These are phyloP conservation scores for Ascochyta viciae-villosae DNA, from an alignment of 2,329 filamentous ascomycete genomes.

Conservation along the genomic window DNA sequence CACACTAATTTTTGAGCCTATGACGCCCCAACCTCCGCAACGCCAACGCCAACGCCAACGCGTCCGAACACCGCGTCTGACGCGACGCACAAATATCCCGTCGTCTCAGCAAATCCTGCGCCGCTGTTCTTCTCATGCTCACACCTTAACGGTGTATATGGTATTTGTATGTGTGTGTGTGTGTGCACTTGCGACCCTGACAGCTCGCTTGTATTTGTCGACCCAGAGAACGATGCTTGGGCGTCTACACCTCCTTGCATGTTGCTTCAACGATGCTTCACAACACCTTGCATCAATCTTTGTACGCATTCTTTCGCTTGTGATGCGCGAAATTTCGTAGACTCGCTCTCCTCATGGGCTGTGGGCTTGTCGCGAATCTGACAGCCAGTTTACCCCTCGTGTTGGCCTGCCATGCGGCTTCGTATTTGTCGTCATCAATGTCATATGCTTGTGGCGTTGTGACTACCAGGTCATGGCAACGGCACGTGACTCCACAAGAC, in stretches of 20 bases:
- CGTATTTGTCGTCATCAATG: background rate
- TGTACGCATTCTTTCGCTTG: background rate
- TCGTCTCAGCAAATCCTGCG: background rate
- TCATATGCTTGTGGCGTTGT: background rate
- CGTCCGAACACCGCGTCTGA: slow-evolving; percentile 11
- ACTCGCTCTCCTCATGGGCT: no score
- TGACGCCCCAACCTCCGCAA: slow-evolving; percentile 13
- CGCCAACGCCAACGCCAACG: slow-evolving; percentile 12
- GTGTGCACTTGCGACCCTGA: slow-evolving; percentile 3
- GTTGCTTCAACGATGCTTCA: background rate
- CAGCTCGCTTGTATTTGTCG: slow-evolving; percentile 1
- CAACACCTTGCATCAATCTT: slow-evolving; percentile 1
- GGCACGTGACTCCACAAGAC: background rate
- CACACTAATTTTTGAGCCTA: slow-evolving; percentile 13
- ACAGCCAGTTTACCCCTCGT: no score
- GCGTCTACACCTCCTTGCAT: background rate
- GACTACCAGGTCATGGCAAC: background rate
- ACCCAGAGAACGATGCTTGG: slow-evolving; percentile 2
- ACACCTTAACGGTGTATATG: no score
- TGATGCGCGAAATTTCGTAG: background rate
- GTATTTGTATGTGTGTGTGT: background rate
- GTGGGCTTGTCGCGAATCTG: no score
- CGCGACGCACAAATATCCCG: slow-evolving; percentile 3
- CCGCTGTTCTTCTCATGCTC: background rate
- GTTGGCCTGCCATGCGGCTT: background rate